Percentiles rank a stretch among this genome's conserved stretches.
These are phyloP conservation scores for Fusarium bulbicola DNA, from an alignment of 2,329 filamentous ascomycete genomes.

Conservation along the genomic window DNA sequence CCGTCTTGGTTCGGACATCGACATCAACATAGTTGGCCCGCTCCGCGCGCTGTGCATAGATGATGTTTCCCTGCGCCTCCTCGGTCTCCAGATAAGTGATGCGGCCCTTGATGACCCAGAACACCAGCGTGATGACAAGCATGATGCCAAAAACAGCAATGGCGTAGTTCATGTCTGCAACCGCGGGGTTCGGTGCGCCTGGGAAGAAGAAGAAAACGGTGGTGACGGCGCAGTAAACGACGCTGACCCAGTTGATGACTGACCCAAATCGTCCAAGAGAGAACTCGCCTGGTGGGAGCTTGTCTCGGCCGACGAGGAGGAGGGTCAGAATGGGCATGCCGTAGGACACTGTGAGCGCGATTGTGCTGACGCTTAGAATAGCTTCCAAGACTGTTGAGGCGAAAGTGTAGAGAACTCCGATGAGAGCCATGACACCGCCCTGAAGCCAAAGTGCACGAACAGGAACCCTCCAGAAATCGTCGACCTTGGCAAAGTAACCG, in stretches of 20 bases:
- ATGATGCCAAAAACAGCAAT: constrained; percentile 66
- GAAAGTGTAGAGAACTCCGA: constrained; percentile 66
- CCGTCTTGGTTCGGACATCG: constrained; percentile 7
- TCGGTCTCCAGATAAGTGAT: constrained; percentile 46
- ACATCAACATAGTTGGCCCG: constrained; percentile 22
- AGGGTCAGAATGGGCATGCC: constrained; percentile 60
- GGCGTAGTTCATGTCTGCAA: constrained; percentile 65
- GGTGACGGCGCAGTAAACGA: constrained; percentile 61
- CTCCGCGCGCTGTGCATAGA: constrained; percentile 32
- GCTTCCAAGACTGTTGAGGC: constrained; percentile 62
- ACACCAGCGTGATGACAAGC: constrained; percentile 58
- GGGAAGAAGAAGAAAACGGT: constrained; percentile 67
- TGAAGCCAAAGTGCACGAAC: constrained; percentile 62
- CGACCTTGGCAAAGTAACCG: constrained; percentile 53
- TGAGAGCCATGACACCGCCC: constrained; percentile 51
- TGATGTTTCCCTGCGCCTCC: constrained; percentile 40
- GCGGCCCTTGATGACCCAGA: constrained; percentile 61
- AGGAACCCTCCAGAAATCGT: constrained; percentile 61
- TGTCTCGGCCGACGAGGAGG: constrained; percentile 60
- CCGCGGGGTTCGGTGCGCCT: constrained; percentile 52
- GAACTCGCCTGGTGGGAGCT: constrained; percentile 58
- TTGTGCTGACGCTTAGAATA: constrained; percentile 64
- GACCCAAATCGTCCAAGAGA: constrained; percentile 56
- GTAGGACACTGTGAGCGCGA: constrained; percentile 62
- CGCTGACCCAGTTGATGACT: constrained; percentile 57